These are phyloP conservation scores for Phyllosticta citrichinensis DNA, from an alignment of 2,329 filamentous ascomycete species.

Conservation along the genomic window DNA sequence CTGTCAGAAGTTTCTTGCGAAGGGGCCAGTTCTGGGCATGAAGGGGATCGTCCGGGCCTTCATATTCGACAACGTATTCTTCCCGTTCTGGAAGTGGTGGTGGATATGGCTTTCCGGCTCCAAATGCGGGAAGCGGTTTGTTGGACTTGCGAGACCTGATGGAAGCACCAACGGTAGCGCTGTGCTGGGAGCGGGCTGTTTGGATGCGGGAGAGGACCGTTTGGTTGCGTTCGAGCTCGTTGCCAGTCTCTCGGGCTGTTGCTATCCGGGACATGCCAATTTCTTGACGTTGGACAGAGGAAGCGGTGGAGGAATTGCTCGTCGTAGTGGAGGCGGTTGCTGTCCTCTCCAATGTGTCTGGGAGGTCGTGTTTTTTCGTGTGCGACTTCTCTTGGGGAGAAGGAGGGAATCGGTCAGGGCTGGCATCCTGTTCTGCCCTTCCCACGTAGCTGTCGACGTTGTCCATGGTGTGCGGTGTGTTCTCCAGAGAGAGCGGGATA, in stretches of 20 bases:
- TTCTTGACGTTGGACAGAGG: slow-evolving; percentile 24
- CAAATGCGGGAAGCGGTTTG: slow-evolving; percentile 58
- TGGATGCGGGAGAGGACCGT: slow-evolving; percentile 63
- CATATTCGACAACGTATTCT: slow-evolving; percentile 73
- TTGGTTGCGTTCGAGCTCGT: slow-evolving; percentile 53
- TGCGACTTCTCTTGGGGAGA: slow-evolving; percentile 27
- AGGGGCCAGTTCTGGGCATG: slow-evolving; percentile 83
- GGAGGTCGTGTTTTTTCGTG: slow-evolving; percentile 23
- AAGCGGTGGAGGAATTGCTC: slow-evolving; percentile 36
- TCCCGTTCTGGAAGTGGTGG: slow-evolving; percentile 59
- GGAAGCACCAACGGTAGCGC: slow-evolving; percentile 54
- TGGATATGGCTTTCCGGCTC: slow-evolving; percentile 64
- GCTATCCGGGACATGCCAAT: slow-evolving; percentile 50
- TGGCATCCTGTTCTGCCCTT: slow-evolving; percentile 47
- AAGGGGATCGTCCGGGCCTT: slow-evolving; percentile 70
- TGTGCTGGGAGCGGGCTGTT: slow-evolving; percentile 61
- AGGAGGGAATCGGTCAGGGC: slow-evolving; percentile 33
- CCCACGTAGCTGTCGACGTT: slow-evolving; percentile 45
- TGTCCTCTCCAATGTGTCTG: slow-evolving; percentile 46
- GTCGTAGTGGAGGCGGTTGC: slow-evolving; percentile 38
- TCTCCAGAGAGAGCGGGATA: background rate
- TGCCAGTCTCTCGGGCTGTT: slow-evolving; percentile 47
- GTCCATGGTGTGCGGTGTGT: slow-evolving; percentile 30
- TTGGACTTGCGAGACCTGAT: slow-evolving; percentile 38
- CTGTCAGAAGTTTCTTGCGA: slow-evolving; percentile 63